Evolutionary conservation across 2,329 filamentous ascomycete genomes (phyloP), one percentile per base, ranked within the genome.

Genomic region (Hymenoscyphus scutula): DNA sequence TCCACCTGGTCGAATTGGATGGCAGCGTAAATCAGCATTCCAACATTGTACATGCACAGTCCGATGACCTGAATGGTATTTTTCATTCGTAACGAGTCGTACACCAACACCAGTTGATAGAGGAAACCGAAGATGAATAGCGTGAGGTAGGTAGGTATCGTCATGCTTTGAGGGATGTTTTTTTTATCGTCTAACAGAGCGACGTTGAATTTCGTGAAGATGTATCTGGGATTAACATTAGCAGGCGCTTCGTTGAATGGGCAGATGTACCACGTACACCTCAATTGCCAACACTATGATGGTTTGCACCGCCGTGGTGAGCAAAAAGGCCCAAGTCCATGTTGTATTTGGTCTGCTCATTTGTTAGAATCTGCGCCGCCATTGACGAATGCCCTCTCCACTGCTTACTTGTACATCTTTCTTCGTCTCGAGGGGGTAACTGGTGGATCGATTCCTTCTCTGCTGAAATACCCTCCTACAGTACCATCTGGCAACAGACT

Each of bases 21-120:
- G 34, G 90, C 88, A 3, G 94, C 92, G 74, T 99, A 99, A 66
- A 98, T 87, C 73, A 98, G 83, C 69, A 99, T 86, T 48, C 92
- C 94, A 34, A 95, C 77, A 77, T 99, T 98, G 79, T 95, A 95
- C 62, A 96, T 80, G 78, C 94, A 97, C 32, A 99, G 83, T 53
- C 95, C 95, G 70, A 99, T 98, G 75, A 98, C 84, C 77, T 99
- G 95, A 81, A 99, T 99, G 11, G 95, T 99, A 79, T 99, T 99
- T 77, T 97, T 97, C 74, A 94, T 82, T 66, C 92, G 88, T 63
- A 99, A 82, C 17, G 94, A 95, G 80, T 99, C 95, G 84, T 92
- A 98, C 13, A 95, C 90, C 59, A 99, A 82, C 30, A 96, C 80
- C 34, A 98, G 79, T 74, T 97, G 88, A 78, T 98, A 99, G 62